Conservation (phyloP, 495 filamentous ascomycete genomes). For the Neurospora tetraspora region DNA sequence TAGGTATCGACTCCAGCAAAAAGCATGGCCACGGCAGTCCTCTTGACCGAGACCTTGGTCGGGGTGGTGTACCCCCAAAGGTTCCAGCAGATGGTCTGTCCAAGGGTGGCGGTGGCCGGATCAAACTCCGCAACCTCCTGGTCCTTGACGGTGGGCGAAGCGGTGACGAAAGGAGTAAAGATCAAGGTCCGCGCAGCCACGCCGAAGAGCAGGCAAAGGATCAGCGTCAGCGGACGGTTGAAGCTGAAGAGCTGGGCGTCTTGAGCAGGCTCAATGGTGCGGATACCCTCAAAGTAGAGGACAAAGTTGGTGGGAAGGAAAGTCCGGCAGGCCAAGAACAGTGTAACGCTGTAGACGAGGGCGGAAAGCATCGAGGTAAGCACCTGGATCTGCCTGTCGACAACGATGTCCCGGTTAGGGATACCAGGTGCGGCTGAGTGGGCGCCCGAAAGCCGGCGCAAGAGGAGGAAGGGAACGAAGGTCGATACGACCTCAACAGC, state of each 20-base stretch:
- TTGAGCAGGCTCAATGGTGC: constrained; percentile 52
- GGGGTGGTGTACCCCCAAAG: constrained; percentile 50
- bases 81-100: constrained; percentile 52
- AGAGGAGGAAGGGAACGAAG: constrained; percentile 57
- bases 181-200: constrained; percentile 61
- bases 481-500: constrained; percentile 55
- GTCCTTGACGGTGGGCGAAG: constrained; percentile 27
- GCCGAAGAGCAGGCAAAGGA: constrained; percentile 40
- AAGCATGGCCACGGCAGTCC: constrained; percentile 51
- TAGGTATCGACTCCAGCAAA: constrained; percentile 52
- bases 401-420: constrained; percentile 59
- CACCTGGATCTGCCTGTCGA: constrained; percentile 50
- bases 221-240: constrained; percentile 36
- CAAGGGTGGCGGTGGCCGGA: constrained; percentile 41
- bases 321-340: constrained; percentile 52
- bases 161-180: constrained; percentile 56
- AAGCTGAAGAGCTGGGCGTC: constrained; percentile 46
- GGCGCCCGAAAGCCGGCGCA: constrained; percentile 52
- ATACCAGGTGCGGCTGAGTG: constrained; percentile 49
- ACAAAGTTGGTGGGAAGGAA: constrained; percentile 60
- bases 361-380: constrained; percentile 56
- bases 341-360: constrained; percentile 53
- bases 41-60: constrained; percentile 53
- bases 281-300: constrained; percentile 57
- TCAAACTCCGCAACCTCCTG: constrained; percentile 36